Conservation (phyloP, 2,329 filamentous ascomycete species). For the Colletotrichum sp. region DNA sequence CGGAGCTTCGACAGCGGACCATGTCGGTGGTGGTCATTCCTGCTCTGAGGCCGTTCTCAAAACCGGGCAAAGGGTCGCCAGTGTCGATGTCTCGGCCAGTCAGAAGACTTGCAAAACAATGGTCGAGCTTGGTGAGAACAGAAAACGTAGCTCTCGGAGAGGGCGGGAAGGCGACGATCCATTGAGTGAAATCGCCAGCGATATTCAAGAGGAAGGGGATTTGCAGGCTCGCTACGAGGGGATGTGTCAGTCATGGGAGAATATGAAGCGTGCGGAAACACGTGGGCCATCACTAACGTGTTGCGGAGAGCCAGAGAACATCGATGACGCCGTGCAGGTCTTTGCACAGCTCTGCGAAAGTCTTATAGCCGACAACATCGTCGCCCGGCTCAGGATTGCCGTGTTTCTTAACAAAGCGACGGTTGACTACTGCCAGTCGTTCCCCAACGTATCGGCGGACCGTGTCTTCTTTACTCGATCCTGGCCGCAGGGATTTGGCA, state of each 20-base stretch:
- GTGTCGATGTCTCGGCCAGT: conserved; percentile 70
- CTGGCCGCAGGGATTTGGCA: conserved; percentile 54
- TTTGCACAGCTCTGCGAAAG: conserved; percentile 72
- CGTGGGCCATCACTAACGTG: conserved; percentile 67
- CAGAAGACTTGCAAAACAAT: conserved; percentile 80
- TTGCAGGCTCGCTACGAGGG: conserved; percentile 73
- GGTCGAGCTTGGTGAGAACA: conserved; percentile 79
- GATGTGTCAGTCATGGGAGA: neutral
- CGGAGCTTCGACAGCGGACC: conserved; percentile 82
- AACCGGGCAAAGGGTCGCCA: conserved; percentile 71
- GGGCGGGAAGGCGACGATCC: conserved; percentile 75
- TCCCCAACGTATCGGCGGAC: conserved; percentile 63
- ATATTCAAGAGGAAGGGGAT: conserved; percentile 83
- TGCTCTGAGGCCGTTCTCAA: conserved; percentile 63
- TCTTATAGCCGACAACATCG: conserved; percentile 57
- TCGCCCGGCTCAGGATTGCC: conserved; percentile 50
- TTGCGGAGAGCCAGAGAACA: conserved; percentile 85
- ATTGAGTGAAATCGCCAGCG: conserved; percentile 74
- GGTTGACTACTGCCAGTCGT: conserved; percentile 56
- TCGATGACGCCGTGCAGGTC: conserved; percentile 80
- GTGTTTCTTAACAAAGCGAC: conserved; percentile 67
- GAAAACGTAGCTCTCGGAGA: conserved; percentile 72
- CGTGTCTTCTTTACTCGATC: conserved; percentile 65
- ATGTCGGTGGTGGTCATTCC: conserved; percentile 83
- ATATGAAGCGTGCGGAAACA: neutral